A percentile compares a stretch with the other conserved stretches of the same genome.
phyloP scores from a whole-genome alignment of 352 stramenopile species.

The Plasmopara halstedii region DNA sequence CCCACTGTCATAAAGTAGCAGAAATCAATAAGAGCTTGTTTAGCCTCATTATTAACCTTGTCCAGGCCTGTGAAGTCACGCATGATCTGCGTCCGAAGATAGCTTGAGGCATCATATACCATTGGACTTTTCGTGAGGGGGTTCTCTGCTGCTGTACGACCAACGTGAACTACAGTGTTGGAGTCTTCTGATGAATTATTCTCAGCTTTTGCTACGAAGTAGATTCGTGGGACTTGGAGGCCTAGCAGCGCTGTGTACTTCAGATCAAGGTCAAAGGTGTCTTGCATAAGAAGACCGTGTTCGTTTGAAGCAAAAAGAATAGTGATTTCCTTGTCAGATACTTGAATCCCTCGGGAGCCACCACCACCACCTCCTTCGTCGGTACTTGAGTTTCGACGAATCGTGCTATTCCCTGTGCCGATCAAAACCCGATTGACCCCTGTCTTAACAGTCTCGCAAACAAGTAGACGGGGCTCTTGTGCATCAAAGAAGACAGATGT shows the following conservation, averaged over 20 bases:
- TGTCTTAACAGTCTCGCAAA: slow-evolving; percentile 74
- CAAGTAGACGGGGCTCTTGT: slow-evolving; percentile 78
- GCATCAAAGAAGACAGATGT: slow-evolving; percentile 87
- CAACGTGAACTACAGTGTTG: slow-evolving; percentile 30
- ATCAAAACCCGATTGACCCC: slow-evolving; percentile 19
- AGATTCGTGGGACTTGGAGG: slow-evolving; percentile 77
- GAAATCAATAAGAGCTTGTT: slow-evolving; percentile 90
- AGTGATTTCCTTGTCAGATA: slow-evolving; percentile 80
- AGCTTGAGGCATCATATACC: slow-evolving; percentile 34
- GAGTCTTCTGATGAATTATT: slow-evolving; percentile 29
- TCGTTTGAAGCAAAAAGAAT: slow-evolving; percentile 91
- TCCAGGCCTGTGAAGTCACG: slow-evolving; percentile 90
- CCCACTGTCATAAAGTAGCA: slow-evolving; percentile 92
- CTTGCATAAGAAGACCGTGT: slow-evolving; percentile 87
- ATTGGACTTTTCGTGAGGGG: slow-evolving; percentile 10
- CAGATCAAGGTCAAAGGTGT: slow-evolving; percentile 80
- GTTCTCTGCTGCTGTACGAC: slow-evolving; percentile 23
- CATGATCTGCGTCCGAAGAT: slow-evolving; percentile 83
- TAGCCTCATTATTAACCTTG: slow-evolving; percentile 81
- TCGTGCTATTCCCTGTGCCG: not conserved
- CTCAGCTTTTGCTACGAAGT: slow-evolving; percentile 54
- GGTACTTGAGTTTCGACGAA: slow-evolving; percentile 9
- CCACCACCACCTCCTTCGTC: slow-evolving; percentile 13
- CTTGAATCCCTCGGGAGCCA: slow-evolving; percentile 15
- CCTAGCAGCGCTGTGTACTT: slow-evolving; percentile 80